phyloP scores from a whole-genome alignment of 75 land plant species.

The Adiantum capillusveneris region DNA sequence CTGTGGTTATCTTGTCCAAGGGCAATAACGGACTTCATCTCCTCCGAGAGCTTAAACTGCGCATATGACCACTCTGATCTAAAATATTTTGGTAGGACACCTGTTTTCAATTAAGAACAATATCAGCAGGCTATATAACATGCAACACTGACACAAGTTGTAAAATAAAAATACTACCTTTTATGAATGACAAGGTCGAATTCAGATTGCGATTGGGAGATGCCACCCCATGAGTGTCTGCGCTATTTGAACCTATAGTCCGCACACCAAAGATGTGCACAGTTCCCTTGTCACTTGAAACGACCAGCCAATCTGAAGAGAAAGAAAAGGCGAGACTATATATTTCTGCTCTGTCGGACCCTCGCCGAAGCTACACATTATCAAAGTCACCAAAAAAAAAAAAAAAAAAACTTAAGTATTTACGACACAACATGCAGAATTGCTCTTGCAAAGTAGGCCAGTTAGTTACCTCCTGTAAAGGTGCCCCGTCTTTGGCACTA shows the following conservation, averaged over 20 bases:
- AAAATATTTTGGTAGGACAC: conserved; percentile 81
- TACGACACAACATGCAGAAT: too few relatives aligned
- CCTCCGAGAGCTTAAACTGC: conserved; percentile 70
- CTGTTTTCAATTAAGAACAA: too few relatives aligned
- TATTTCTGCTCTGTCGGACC: conserved; percentile 19
- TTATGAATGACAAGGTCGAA: too few relatives aligned
- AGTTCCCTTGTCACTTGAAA: conserved; percentile 32
- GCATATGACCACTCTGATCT: conserved; percentile 96
- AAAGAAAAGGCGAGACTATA: conserved; percentile 28
- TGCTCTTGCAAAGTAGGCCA: too few relatives aligned
- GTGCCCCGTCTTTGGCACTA: conserved; percentile 20
- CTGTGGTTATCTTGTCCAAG: conserved; percentile 80
- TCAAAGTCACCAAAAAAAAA: not conserved
- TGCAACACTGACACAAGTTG: too few relatives aligned
- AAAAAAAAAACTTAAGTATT: too few relatives aligned
- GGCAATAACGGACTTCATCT: conserved; percentile 51
- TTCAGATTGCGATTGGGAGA: too few relatives aligned
- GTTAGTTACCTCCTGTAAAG: conserved; percentile 20
- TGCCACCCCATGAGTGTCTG: too few relatives aligned
- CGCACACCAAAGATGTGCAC: conserved; percentile 23
- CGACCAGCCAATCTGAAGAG: conserved; percentile 14
- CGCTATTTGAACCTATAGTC: too few relatives aligned
- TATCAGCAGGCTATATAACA: too few relatives aligned
- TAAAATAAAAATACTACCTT: too few relatives aligned
- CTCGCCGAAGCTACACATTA: conserved; percentile 15